Evolutionary conservation across 2,329 filamentous ascomycete genomes (phyloP).

Genomic region (Setomelanomma holmii): DNA sequence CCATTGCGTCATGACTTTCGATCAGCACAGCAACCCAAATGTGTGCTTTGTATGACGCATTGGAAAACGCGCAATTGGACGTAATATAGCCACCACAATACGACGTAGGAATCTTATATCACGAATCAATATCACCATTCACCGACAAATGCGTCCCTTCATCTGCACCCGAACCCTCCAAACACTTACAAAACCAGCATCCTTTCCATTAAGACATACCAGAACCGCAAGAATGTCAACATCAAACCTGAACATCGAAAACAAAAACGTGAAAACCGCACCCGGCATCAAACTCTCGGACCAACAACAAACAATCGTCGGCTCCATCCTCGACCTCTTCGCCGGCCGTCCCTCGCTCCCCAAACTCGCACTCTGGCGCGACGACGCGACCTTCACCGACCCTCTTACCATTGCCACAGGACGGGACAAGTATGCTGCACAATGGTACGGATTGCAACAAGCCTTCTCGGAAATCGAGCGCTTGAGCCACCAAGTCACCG

Average conservation of each 20-base stretch:
- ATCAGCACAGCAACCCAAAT: slow-evolving; percentile 1
- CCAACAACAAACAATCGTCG: slow-evolving; percentile 63
- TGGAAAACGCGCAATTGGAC: slow-evolving; percentile 14
- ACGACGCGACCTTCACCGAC: slow-evolving; percentile 65
- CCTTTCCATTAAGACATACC: slow-evolving; percentile 6
- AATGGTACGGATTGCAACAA: slow-evolving; percentile 66
- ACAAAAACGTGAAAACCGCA: slow-evolving; percentile 61
- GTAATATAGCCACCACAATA: background rate
- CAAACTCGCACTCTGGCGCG: slow-evolving; percentile 67
- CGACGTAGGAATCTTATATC: background rate
- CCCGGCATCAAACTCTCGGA: slow-evolving; percentile 59
- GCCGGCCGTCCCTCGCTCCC: slow-evolving; percentile 65
- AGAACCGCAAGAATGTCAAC: slow-evolving; percentile 42
- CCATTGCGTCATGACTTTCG: slow-evolving; percentile 39
- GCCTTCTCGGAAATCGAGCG: slow-evolving; percentile 66
- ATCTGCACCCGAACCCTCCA: slow-evolving; percentile 21
- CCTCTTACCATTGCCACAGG: slow-evolving; percentile 65
- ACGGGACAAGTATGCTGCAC: slow-evolving; percentile 59
- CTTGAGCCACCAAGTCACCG: slow-evolving; percentile 61
- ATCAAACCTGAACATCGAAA: slow-evolving; percentile 57
- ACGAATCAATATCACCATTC: background rate
- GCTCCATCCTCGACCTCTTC: slow-evolving; percentile 68
- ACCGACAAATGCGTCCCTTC: slow-evolving; percentile 22
- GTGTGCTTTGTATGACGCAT: slow-evolving; percentile 18
- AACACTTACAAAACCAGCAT: slow-evolving; percentile 25